Percentiles rank a stretch among this genome's conserved stretches.
phyloP scores from a whole-genome alignment of 2,329 filamentous ascomycete species.

The Colletotrichum sp. region DNA sequence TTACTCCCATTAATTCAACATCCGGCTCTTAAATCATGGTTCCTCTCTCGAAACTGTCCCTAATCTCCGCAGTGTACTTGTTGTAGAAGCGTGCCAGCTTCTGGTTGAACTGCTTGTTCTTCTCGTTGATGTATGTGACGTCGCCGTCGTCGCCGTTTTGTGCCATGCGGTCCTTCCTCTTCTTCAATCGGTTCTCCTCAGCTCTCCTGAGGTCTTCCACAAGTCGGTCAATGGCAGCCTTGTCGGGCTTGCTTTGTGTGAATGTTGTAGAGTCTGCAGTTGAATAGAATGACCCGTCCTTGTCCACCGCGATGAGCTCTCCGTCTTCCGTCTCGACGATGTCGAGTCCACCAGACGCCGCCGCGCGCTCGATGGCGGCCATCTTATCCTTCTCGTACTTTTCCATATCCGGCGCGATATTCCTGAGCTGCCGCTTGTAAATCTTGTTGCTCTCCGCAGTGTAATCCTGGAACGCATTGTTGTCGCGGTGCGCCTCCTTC shows the following conservation, averaged over 20 bases:
- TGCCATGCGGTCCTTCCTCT: conserved; percentile 78
- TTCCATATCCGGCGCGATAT: conserved; percentile 78
- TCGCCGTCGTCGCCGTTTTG: conserved; percentile 86
- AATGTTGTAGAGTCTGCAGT: conserved; percentile 84
- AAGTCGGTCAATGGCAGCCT: conserved; percentile 84
- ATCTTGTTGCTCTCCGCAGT: conserved; percentile 86
- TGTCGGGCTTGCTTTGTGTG: conserved; percentile 84
- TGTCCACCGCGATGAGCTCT: conserved; percentile 92
- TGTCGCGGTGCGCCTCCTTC: conserved; percentile 80
- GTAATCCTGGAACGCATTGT: conserved; percentile 91
- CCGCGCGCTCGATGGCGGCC: conserved; percentile 82
- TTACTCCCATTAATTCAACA: neutral
- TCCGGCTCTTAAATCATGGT: conserved; percentile 76
- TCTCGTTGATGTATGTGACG: conserved; percentile 99
- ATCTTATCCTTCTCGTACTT: conserved; percentile 89
- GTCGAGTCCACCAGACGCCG: conserved; percentile 83
- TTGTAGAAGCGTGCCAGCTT: conserved; percentile 97
- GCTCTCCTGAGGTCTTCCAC: conserved; percentile 87
- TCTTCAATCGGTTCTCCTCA: conserved; percentile 86
- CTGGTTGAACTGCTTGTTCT: conserved; percentile 99
- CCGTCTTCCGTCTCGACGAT: conserved; percentile 96
- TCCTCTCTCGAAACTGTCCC: conserved; percentile 96
- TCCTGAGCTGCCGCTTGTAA: conserved; percentile 88
- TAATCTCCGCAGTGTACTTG: conserved; percentile 96
- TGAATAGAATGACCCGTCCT: conserved; percentile 88